Conservation (phyloP, 2,329 filamentous ascomycete species). For the Ophiostoma sp. region DNA sequence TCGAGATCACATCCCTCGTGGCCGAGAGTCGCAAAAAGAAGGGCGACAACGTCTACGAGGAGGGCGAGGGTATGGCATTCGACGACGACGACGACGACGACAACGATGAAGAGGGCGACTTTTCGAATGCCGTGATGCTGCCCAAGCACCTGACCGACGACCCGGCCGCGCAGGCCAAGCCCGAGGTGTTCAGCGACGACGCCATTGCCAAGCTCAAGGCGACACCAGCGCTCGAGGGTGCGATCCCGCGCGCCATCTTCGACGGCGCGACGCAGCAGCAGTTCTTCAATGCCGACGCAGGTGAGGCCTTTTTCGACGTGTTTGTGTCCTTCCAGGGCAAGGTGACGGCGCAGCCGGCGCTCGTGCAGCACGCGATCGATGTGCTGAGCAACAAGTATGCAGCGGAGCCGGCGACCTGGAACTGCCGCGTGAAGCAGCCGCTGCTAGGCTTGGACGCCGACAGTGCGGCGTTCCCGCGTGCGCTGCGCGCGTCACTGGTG, state of each 20-base stretch:
- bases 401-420: conserved; percentile 56
- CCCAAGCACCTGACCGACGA: conserved; percentile 41
- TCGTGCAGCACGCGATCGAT: conserved; percentile 69
- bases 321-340: conserved; percentile 61
- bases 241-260: conserved; percentile 87
- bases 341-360: conserved; percentile 57
- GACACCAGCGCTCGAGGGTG: conserved; percentile 84
- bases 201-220: conserved; percentile 47
- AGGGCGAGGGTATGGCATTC: conserved; percentile 42
- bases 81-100: conserved; percentile 43
- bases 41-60: conserved; percentile 37
- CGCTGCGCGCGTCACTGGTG: conserved; percentile 60
- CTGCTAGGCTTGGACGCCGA: conserved; percentile 58
- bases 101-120: conserved; percentile 47
- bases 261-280: conserved; percentile 77
- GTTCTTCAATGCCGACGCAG: conserved; percentile 60
- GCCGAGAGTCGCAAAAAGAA: conserved; percentile 39
- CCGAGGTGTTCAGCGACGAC: conserved; percentile 44
- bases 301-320: conserved; percentile 73
- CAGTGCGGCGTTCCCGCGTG: conserved; percentile 66
- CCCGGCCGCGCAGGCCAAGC: conserved; percentile 30
- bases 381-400: conserved; percentile 57
- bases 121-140: conserved; percentile 39
- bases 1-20: conserved; percentile 16
- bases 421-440: conserved; percentile 66